These are phyloP conservation scores for Plenodomus biglobosus DNA, from an alignment of 2,329 filamentous ascomycete genomes.

Conservation along the genomic window DNA sequence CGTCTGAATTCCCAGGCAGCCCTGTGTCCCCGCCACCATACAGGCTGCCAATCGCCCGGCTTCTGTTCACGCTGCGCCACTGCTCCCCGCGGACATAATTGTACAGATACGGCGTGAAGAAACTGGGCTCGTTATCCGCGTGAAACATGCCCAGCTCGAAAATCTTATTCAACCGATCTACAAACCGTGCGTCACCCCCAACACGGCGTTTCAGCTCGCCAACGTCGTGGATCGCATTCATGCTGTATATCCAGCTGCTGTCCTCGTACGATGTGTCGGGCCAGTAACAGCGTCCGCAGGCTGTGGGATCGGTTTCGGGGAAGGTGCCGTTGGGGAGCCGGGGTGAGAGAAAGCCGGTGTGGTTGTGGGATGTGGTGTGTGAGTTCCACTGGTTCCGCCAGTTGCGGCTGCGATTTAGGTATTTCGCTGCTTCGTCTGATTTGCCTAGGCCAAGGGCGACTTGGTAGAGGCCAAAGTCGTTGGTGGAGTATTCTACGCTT, in stretches of 20 bases:
- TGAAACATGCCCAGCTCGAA: constrained; percentile 63
- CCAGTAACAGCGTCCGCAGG: constrained; percentile 68
- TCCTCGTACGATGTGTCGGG: constrained; percentile 62
- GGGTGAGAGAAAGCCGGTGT: constrained; percentile 68
- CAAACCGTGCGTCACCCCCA: constrained; percentile 60
- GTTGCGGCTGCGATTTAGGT: constrained; percentile 64
- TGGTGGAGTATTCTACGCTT: constrained; percentile 67
- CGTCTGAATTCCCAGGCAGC: constrained; percentile 70
- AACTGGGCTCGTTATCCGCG: constrained; percentile 67
- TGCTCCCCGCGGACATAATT: constrained; percentile 64
- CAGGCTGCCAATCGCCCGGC: constrained; percentile 60
- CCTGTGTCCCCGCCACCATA: constrained; percentile 59
- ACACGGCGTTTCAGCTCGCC: constrained; percentile 55
- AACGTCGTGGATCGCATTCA: constrained; percentile 70
- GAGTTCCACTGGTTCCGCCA: constrained; percentile 74
- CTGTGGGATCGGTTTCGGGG: constrained; percentile 49
- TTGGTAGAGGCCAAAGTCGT: constrained; percentile 68
- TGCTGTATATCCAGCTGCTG: constrained; percentile 66
- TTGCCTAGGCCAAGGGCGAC: constrained; percentile 58
- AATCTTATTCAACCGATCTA: constrained; percentile 61
- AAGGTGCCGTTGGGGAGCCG: constrained; percentile 55
- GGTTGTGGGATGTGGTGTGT: constrained; percentile 58
- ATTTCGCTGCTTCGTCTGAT: constrained; percentile 56
- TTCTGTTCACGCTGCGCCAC: constrained; percentile 61
- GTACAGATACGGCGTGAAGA: constrained; percentile 69